phyloP scores from a whole-genome alignment of 495 filamentous ascomycete species.

The Sabuloglossum arenarium region DNA sequence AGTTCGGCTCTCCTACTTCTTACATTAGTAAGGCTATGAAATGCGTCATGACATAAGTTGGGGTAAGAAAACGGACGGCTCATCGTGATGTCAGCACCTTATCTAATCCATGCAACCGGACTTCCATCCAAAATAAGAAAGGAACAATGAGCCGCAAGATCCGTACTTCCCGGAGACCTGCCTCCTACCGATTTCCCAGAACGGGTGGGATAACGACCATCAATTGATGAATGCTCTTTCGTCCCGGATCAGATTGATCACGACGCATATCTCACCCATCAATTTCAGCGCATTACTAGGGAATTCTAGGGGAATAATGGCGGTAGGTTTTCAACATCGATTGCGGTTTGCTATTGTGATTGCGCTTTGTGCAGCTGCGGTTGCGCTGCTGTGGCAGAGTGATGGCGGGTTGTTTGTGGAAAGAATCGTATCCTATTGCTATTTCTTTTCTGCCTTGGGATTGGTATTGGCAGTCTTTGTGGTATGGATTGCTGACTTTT shows the following conservation, averaged over 20 bases:
- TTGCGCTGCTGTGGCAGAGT: neutral
- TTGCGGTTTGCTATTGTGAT: neutral
- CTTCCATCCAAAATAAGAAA: too few species aligned
- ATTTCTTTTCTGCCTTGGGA: neutral
- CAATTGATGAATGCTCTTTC: neutral
- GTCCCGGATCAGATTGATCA: neutral
- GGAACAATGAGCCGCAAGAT: neutral
- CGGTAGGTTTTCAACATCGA: neutral
- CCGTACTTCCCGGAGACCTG: too few species aligned
- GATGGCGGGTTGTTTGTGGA: neutral
- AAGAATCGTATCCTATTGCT: neutral
- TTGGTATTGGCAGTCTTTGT: too few species aligned
- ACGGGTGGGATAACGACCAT: too few species aligned
- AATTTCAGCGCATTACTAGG: neutral
- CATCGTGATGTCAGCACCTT: neutral
- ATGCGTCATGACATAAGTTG: neutral
- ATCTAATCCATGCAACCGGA: too few species aligned
- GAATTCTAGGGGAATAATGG: neutral
- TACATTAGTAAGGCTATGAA: neutral
- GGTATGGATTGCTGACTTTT: neutral
- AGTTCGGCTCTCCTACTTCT: too few species aligned
- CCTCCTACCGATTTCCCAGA: too few species aligned
- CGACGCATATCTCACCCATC: neutral
- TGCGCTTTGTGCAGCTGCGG: neutral
- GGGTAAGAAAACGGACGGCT: too few species aligned